Conservation (phyloP, 1,284 basidiomycete genomes). For the Polyporus tsugae region DNA sequence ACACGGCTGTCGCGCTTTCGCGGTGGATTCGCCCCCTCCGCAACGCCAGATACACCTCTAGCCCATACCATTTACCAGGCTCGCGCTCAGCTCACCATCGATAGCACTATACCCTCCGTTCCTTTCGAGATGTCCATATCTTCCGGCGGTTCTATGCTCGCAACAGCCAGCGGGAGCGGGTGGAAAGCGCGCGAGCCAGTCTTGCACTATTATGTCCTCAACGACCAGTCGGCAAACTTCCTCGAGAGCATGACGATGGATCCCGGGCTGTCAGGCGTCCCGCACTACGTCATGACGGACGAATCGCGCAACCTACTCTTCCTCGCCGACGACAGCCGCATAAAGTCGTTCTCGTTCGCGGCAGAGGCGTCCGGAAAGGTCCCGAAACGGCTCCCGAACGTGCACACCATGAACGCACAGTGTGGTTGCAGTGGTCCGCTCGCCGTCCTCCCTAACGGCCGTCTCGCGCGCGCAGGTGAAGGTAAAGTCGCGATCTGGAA, state of each 20-base stretch:
- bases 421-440: constrained; percentile 41
- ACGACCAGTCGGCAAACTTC: constrained; percentile 25
- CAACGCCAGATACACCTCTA: constrained; percentile 15
- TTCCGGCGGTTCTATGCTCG: constrained; percentile 40
- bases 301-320: constrained; percentile 38
- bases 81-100: constrained; percentile 31
- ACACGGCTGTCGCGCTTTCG: constrained; percentile 32
- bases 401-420: constrained; percentile 46
- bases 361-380: constrained; percentile 6
- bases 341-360: constrained; percentile 40
- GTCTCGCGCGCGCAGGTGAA: constrained; percentile 43
- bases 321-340: constrained; percentile 37
- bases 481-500: constrained; percentile 46
- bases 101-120: constrained; percentile 32
- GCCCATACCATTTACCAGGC: constrained; percentile 28
- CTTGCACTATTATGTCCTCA: constrained; percentile 41
- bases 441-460: constrained; percentile 38
- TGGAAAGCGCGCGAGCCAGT: constrained; percentile 48
- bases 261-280: constrained; percentile 33
- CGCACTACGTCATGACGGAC: constrained; percentile 33
- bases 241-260: constrained; percentile 18
- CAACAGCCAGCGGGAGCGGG: constrained; percentile 41
- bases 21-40: constrained; percentile 22
- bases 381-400: constrained; percentile 17
- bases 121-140: constrained; percentile 41